Evolutionary conservation across 495 filamentous ascomycete species (phyloP).

Genomic region (Aspergillus sclerotioniger): DNA sequence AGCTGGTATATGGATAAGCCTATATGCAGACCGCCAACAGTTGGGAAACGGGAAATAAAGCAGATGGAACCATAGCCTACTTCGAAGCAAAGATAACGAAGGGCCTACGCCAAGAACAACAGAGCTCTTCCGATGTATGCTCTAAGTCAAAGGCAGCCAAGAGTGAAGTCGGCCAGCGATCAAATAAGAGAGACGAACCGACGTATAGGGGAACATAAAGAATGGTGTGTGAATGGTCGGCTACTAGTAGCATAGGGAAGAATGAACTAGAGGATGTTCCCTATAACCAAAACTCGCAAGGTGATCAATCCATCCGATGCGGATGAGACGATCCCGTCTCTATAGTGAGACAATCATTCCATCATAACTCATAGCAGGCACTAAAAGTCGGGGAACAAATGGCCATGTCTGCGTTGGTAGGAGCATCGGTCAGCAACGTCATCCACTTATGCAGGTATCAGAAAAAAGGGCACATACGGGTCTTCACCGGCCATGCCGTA

Average conservation of each 20-base stretch:
- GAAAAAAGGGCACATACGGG: slow-evolving; percentile 61
- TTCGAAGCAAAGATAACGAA: slow-evolving; percentile 1
- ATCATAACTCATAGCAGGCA: slow-evolving; percentile 37
- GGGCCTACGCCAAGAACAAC: slow-evolving; percentile 3
- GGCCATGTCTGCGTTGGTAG: slow-evolving; percentile 53
- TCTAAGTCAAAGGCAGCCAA: slow-evolving; percentile 13
- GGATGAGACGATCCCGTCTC: slow-evolving; percentile 11
- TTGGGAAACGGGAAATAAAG: background rate
- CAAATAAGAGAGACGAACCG: slow-evolving; percentile 13
- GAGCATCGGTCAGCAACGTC: slow-evolving; percentile 14
- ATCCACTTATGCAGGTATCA: background rate
- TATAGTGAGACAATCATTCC: slow-evolving; percentile 34
- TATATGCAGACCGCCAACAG: background rate
- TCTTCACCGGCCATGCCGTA: slow-evolving; percentile 78
- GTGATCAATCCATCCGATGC: slow-evolving; percentile 3
- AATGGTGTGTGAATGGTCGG: background rate
- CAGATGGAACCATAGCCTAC: background rate
- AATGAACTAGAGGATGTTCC: background rate
- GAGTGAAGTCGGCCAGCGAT: slow-evolving; percentile 24
- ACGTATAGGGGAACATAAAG: slow-evolving; percentile 3
- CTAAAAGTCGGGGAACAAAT: slow-evolving; percentile 74
- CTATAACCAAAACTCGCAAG: background rate
- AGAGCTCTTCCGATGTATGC: slow-evolving; percentile 1
- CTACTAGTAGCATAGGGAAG: slow-evolving; percentile 2
- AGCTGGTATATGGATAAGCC: background rate